A percentile compares a stretch with the other conserved stretches of the same genome.
Conservation (phyloP, 352 stramenopile species). For the Pythium vanterpoolii region DNA sequence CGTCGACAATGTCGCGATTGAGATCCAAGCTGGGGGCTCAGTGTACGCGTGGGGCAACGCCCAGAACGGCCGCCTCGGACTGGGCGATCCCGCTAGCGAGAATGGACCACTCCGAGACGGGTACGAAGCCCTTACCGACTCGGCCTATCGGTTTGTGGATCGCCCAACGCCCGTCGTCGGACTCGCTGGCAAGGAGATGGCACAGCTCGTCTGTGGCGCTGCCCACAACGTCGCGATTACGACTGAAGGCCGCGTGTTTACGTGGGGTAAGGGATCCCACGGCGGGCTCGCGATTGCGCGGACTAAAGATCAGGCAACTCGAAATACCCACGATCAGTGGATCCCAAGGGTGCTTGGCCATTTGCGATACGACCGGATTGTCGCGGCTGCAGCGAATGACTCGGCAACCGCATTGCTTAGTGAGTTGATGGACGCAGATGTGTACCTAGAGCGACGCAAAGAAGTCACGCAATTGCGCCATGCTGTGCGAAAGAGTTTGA, state of each 20-base stretch:
- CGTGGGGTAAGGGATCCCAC: slow-evolving; percentile 48
- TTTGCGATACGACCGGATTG: slow-evolving; percentile 49
- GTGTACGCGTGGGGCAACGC: slow-evolving; percentile 66
- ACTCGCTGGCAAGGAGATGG: slow-evolving; percentile 48
- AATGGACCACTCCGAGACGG: slow-evolving; percentile 39
- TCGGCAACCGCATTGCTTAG: slow-evolving; percentile 51
- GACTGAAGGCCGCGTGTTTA: slow-evolving; percentile 41
- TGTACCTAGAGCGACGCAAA: slow-evolving; percentile 44
- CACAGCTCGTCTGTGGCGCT: slow-evolving; percentile 42
- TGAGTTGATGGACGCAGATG: slow-evolving; percentile 32
- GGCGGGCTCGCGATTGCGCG: slow-evolving; percentile 42
- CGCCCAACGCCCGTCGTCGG: slow-evolving; percentile 34
- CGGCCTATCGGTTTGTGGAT: slow-evolving; percentile 50
- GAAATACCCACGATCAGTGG: slow-evolving; percentile 32
- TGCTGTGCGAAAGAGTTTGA: slow-evolving; percentile 19
- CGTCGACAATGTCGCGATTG: slow-evolving; percentile 34
- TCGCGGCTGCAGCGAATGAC: slow-evolving; percentile 51
- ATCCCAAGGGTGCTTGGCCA: slow-evolving; percentile 37
- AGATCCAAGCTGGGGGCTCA: slow-evolving; percentile 44
- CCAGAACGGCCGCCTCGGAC: slow-evolving; percentile 51
- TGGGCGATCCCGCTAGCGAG: slow-evolving; percentile 29
- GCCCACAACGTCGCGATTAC: slow-evolving; percentile 60
- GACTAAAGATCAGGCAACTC: slow-evolving; percentile 1
- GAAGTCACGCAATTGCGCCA: slow-evolving; percentile 47
- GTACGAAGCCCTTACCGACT: slow-evolving; percentile 71